These are phyloP conservation scores for Pythium grandisporangium DNA, from an alignment of 352 stramenopile species.

Conservation along the genomic window DNA sequence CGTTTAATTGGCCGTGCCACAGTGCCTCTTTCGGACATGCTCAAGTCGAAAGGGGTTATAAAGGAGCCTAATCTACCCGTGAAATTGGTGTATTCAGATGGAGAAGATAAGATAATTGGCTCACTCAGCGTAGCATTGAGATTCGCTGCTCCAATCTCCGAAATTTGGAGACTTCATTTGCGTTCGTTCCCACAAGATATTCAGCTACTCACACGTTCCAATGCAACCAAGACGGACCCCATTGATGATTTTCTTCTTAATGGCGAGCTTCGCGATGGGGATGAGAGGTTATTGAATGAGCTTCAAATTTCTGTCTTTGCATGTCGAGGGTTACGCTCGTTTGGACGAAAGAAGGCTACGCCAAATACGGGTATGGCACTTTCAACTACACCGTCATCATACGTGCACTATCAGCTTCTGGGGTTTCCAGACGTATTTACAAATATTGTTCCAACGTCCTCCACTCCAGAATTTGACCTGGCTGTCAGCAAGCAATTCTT, in stretches of 20 bases:
- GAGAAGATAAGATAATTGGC: conserved; percentile 34
- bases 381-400: conserved; percentile 49
- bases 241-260: conserved; percentile 11
- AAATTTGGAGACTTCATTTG: conserved; percentile 88
- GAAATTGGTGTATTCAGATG: conserved; percentile 19
- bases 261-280: conserved; percentile 11
- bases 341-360: conserved; percentile 23
- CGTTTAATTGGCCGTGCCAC: conserved; percentile 65
- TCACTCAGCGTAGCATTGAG: conserved; percentile 77
- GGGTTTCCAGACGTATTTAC: conserved; percentile 86
- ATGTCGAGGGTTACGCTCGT: conserved; percentile 42
- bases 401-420: conserved; percentile 88
- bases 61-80: conserved; percentile 41
- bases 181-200: conserved; percentile 83
- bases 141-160: conserved; percentile 83
- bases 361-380: conserved; percentile 3
- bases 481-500: conserved; percentile 53
- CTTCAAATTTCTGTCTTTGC: conserved; percentile 61
- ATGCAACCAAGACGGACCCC: conserved; percentile 1
- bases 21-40: conserved; percentile 59
- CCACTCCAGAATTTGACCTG: conserved; percentile 70
- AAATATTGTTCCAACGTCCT: conserved; percentile 58
- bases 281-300: conserved; percentile 32
- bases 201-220: conserved; percentile 23
- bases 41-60: conserved; percentile 73